Evolutionary conservation across 371 early-diverging fungal species (phyloP), one percentile per base, ranked within the genome.

Genomic region (Coemansia sp.): DNA sequence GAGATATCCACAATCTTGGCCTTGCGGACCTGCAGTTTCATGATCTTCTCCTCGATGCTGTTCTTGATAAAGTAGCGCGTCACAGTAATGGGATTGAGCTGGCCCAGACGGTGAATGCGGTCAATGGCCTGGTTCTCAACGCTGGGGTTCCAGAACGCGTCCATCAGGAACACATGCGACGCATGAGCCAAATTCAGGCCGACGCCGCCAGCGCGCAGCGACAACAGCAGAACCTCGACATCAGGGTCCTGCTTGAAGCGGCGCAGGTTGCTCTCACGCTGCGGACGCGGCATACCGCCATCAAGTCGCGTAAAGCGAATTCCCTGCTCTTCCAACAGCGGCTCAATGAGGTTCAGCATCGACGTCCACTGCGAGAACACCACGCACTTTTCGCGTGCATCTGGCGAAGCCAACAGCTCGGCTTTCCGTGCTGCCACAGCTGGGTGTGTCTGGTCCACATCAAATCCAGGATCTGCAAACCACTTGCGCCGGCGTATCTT

Each of bases 61-160:
- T 83, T 79, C 59, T 83, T 77, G 42, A 88, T 81, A 60, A 91
- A 85, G 57, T 88, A 84, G 44, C 88, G 82, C 8, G 82, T 68
- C 12, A 84, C 81, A 4, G 80, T 65, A 7, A 89, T 86, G 1
- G 77, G 70, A 18, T 75, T 64, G n/a, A 71, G 81, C 67, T 91
- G 92, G 14, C 92, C 92, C 57, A 91, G 80, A 4, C 92, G 77
- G 68, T 91, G 89, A 20, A 90, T 85, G 48, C 92, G 85, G 68
- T 91, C 92, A 54, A 90, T 84, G 0, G 92, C 92, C 78, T 91
- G 91, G 60, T 85, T 79, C 77, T 91, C 91, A 6, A 90, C 87
- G 7, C 89, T 88, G 21, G 90, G 93, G 82, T 93, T 93, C 92
- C 93, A 91, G 28, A 72, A 91, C 58, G 84, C 83, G 64, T 90